Evolutionary conservation across 1,284 basidiomycete species (phyloP).

Genomic region (Gomphus bonarii): DNA sequence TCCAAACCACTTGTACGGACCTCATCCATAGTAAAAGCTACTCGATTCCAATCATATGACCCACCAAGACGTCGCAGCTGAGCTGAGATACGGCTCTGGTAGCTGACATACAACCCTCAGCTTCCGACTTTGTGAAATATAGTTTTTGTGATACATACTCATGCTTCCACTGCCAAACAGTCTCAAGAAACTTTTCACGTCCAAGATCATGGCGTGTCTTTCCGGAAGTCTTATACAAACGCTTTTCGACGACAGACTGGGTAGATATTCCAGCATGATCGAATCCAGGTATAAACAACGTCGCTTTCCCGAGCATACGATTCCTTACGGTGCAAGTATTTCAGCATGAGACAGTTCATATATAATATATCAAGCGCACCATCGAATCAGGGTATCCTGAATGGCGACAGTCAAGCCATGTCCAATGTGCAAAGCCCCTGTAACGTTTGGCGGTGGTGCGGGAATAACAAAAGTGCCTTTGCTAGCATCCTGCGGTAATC

Average conservation of each 20-base stretch:
- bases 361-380: conserved; percentile 37
- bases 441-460: conserved; percentile 96
- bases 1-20: conserved; percentile 19
- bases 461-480: conserved; percentile 79
- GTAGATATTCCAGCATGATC: conserved; percentile 99
- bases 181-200: conserved; percentile 85
- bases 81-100: conserved; percentile 84
- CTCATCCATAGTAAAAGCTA: conserved; percentile 94
- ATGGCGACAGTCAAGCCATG: conserved; percentile 92
- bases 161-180: conserved; percentile 96
- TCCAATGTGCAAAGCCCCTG: conserved; percentile 93
- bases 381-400: conserved; percentile 83
- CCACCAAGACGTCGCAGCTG: conserved; percentile 89
- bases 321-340: conserved; percentile 45
- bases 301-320: conserved; percentile 92
- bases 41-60: conserved; percentile 89
- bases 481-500: conserved; percentile 40
- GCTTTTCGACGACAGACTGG: conserved; percentile 95
- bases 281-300: conserved; percentile 89
- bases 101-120: conserved; percentile 35
- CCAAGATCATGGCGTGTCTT: conserved; percentile 91
- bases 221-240: conserved; percentile 77
- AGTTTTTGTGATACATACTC: conserved; percentile 46
- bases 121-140: conserved; percentile 11
- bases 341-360: background rate